These are phyloP conservation scores for Zasmidium citrigriseum DNA, from an alignment of 2,329 filamentous ascomycete genomes.

Conservation along the genomic window DNA sequence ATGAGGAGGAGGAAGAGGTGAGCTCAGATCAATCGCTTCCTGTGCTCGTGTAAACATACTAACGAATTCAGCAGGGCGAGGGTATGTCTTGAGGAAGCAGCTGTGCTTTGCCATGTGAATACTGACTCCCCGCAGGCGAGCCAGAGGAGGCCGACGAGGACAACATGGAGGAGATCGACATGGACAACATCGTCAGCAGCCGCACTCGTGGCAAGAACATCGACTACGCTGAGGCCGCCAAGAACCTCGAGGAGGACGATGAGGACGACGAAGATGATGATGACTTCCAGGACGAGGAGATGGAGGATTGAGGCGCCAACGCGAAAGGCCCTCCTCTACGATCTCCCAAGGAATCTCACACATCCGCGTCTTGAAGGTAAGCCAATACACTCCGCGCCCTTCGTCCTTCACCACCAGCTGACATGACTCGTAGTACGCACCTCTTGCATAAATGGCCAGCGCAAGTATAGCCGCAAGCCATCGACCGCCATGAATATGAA, in stretches of 20 bases:
- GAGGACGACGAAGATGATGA: slow-evolving; percentile 79
- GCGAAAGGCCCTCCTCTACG: not conserved
- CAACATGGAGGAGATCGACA: slow-evolving; percentile 88
- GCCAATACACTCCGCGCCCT: not conserved
- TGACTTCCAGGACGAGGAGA: slow-evolving; percentile 60
- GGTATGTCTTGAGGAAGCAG: not conserved
- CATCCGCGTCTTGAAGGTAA: not conserved
- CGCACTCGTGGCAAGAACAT: slow-evolving; percentile 92
- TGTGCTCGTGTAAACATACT: not conserved
- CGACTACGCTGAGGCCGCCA: slow-evolving; percentile 87
- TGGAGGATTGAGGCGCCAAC: slow-evolving; percentile 18
- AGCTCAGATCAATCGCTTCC: not conserved
- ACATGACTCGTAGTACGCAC: not conserved
- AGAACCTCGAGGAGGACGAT: slow-evolving; percentile 72
- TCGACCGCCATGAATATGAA: not conserved
- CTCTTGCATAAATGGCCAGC: not conserved
- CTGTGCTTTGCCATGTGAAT: not conserved
- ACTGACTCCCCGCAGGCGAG: slow-evolving; percentile 31
- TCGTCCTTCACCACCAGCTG: not conserved
- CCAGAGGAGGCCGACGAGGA: slow-evolving; percentile 74
- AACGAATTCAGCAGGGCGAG: not conserved
- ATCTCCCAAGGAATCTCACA: not conserved
- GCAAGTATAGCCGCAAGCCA: not conserved
- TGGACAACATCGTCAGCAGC: slow-evolving; percentile 78
- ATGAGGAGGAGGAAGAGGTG: slow-evolving; percentile 37